Evolutionary conservation across 2,329 filamentous ascomycete species (phyloP).

Genomic region (Nigrospora sphaerica): DNA sequence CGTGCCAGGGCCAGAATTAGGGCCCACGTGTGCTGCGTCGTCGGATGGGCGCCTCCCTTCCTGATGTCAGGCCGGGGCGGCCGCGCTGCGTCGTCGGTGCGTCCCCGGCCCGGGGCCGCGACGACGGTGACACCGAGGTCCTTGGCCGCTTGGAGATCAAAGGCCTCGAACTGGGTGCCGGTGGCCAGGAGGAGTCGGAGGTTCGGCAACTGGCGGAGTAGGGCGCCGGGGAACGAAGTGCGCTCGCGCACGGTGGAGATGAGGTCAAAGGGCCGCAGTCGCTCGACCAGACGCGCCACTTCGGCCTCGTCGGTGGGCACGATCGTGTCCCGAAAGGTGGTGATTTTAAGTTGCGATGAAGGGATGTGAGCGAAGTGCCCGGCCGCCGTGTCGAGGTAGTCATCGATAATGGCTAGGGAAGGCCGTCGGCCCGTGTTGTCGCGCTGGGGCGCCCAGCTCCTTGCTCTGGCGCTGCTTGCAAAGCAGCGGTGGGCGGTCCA

Average conservation of each 20-base stretch:
- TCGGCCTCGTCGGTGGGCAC: conserved; percentile 30
- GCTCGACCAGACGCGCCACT: conserved; percentile 38
- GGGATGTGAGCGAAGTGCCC: too few relatives aligned
- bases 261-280: conserved; percentile 49
- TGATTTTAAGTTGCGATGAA: conserved; percentile 19
- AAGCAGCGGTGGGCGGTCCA: too few relatives aligned
- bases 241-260: conserved; percentile 72
- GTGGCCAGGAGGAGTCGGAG: conserved; percentile 71
- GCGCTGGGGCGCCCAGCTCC: too few relatives aligned
- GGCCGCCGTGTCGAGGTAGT: too few relatives aligned
- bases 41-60: conserved; percentile 43
- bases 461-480: too few relatives aligned
- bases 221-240: conserved; percentile 62
- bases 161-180: conserved; percentile 58
- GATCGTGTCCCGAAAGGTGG: conserved; percentile 47
- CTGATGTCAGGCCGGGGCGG: conserved; percentile 14
- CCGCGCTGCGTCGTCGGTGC: conserved; percentile 11
- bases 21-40: conserved; percentile 63
- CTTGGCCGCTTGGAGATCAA: conserved; percentile 57
- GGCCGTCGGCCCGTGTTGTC: too few relatives aligned
- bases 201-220: conserved; percentile 64
- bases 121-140: conserved; percentile 55
- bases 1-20: conserved; percentile 61
- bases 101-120: conserved; percentile 41
- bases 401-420: too few relatives aligned